phyloP scores from a whole-genome alignment of 176 grass and related monocot species.

The Oryza punctata region DNA sequence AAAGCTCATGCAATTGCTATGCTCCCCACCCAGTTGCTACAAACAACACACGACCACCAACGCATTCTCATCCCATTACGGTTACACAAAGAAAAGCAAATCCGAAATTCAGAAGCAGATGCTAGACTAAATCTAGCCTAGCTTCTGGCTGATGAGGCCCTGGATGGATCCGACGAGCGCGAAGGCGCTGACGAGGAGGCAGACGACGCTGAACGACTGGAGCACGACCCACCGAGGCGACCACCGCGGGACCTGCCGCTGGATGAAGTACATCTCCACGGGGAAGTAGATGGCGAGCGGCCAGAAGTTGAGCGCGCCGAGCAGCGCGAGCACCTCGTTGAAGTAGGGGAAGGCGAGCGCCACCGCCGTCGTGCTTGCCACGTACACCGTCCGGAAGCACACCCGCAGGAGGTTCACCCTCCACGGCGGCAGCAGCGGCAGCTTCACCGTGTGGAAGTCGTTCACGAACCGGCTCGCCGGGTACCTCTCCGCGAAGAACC shows the following conservation, averaged over 20 bases:
- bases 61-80: neutral
- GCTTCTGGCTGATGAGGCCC: constrained; percentile 61
- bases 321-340: constrained; percentile 73
- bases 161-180: constrained; percentile 73
- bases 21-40: neutral
- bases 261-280: constrained; percentile 85
- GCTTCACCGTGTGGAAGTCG: constrained; percentile 52
- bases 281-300: constrained; percentile 86
- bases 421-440: constrained; percentile 47
- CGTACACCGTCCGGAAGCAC: constrained; percentile 69
- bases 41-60: neutral
- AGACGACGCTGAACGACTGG: constrained; percentile 59
- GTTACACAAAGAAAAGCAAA: neutral
- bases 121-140: constrained; percentile 12
- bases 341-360: constrained; percentile 75
- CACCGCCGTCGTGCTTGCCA: constrained; percentile 59
- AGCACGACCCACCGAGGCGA: constrained; percentile 55
- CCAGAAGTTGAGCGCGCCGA: constrained; percentile 78
- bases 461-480: constrained; percentile 62
- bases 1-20: no score
- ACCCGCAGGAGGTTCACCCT: constrained; percentile 60
- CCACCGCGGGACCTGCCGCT: constrained; percentile 60
- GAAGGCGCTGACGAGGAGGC: constrained; percentile 64
- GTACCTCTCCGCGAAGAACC: constrained; percentile 50
- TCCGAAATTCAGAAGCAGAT: neutral